Evolutionary conservation across 164 flowering plant species (phyloP).

Genomic region (Vitis cinerea): DNA sequence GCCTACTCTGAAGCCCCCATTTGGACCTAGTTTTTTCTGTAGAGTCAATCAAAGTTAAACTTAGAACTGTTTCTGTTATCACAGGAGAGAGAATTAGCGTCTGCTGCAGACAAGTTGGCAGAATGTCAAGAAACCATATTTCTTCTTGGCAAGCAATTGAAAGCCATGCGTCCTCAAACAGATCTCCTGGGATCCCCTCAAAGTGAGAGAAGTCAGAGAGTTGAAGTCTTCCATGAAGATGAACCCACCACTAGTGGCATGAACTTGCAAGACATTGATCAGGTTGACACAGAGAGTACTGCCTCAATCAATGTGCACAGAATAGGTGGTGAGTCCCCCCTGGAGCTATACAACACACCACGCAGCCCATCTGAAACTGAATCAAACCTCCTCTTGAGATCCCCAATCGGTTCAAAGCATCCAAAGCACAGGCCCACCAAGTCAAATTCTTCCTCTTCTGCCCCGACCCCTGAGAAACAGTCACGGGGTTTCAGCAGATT

Average conservation of each 20-base stretch:
- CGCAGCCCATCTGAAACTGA: constrained; percentile 50
- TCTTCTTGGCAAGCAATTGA: constrained; percentile 85
- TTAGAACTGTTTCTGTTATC: constrained; percentile 5
- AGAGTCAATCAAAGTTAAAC: background rate
- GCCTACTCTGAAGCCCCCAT: background rate
- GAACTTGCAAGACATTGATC: constrained; percentile 37
- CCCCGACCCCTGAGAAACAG: constrained; percentile 75
- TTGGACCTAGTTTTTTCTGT: background rate
- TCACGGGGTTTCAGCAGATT: constrained; percentile 80
- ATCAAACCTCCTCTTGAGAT: constrained; percentile 29
- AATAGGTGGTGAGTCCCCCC: constrained; percentile 47
- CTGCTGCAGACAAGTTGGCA: constrained; percentile 92
- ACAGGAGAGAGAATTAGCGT: constrained; percentile 74
- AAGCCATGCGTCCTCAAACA: constrained; percentile 65
- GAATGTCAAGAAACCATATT: constrained; percentile 95
- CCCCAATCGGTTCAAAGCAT: constrained; percentile 50
- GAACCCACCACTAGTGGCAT: constrained; percentile 35
- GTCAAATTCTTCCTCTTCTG: constrained; percentile 58
- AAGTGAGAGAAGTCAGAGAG: constrained; percentile 37
- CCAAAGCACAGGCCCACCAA: constrained; percentile 53
- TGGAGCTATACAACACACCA: constrained; percentile 28
- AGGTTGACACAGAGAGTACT: constrained; percentile 36
- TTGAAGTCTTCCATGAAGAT: constrained; percentile 39
- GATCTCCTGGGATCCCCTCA: constrained; percentile 48
- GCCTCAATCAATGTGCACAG: constrained; percentile 23